phyloP scores from a whole-genome alignment of 176 grass and related monocot genomes.

The Musa acuminata region DNA sequence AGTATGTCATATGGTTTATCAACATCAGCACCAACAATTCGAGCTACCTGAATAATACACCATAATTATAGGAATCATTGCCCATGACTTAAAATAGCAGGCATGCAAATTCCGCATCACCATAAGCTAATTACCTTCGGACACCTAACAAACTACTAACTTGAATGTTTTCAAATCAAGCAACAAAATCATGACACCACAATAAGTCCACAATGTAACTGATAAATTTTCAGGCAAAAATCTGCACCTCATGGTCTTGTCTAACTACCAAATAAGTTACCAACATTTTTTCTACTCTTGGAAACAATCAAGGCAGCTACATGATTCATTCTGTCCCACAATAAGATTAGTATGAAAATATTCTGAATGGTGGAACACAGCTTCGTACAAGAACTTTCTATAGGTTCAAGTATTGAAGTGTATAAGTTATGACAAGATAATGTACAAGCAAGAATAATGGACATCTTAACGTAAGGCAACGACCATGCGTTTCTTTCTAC shows the following conservation, averaged over 20 bases:
- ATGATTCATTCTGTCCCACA: background rate
- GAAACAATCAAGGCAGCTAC: no score
- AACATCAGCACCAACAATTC: conserved; percentile 70
- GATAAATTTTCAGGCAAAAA: background rate
- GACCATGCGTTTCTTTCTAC: background rate
- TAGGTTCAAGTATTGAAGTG: background rate
- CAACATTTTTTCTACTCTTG: no score
- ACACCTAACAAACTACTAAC: background rate
- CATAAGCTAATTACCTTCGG: background rate
- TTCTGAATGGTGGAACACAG: background rate
- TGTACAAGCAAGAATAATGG: background rate
- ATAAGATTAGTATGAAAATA: background rate
- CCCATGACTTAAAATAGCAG: background rate
- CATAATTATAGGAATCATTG: background rate
- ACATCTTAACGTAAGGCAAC: background rate
- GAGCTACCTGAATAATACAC: conserved; percentile 51
- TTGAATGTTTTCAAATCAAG: background rate
- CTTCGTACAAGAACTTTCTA: background rate
- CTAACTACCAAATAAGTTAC: no score
- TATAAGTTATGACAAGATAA: background rate
- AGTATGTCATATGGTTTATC: conserved; percentile 77
- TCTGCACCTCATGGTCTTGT: background rate
- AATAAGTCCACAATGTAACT: background rate
- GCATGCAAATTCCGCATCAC: background rate
- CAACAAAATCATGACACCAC: background rate